Conservation (phyloP, 1,284 basidiomycete species). For the Xerocomus nothofagi region DNA sequence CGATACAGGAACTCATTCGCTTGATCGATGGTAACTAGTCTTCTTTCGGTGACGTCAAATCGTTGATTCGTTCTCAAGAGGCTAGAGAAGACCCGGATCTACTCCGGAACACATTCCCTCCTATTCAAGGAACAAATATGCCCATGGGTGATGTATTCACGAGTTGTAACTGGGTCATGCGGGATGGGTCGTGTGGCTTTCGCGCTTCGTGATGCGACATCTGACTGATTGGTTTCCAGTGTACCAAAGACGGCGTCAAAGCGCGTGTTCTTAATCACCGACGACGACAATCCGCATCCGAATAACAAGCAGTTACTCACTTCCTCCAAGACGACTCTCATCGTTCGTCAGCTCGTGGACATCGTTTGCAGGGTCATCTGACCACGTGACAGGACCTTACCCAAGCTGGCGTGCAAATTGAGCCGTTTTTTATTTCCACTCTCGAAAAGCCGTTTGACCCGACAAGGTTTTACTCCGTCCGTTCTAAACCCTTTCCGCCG, state of each 20-base stretch:
- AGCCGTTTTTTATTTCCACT: constrained; percentile 90
- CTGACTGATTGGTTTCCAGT: constrained; percentile 39
- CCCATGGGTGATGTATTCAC: constrained; percentile 85
- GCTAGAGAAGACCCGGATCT: constrained; percentile 57
- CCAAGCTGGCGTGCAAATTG: constrained; percentile 79
- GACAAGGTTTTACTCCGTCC: constrained; percentile 82
- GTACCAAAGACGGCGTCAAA: constrained; percentile 86
- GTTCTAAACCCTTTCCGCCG: constrained; percentile 27
- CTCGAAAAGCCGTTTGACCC: constrained; percentile 71
- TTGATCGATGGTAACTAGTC: constrained; percentile 64
- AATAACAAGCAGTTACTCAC: constrained; percentile 56
- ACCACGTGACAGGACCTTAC: constrained; percentile 64
- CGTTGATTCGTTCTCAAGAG: constrained; percentile 38
- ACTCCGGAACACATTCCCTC: constrained; percentile 60
- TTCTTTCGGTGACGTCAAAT: not conserved
- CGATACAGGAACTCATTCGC: constrained; percentile 71
- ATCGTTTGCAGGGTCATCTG: constrained; percentile 2
- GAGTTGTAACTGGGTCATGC: constrained; percentile 84
- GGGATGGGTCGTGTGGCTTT: constrained; percentile 66
- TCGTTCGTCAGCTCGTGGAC: constrained; percentile 43
- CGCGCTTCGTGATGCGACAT: not conserved
- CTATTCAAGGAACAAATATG: constrained; percentile 52
- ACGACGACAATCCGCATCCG: constrained; percentile 72
- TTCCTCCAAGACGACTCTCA: constrained; percentile 68
- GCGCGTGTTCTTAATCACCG: constrained; percentile 90